Conservation (phyloP, 176 grass and related monocot genomes). For the Microstegium vimineum region DNA sequence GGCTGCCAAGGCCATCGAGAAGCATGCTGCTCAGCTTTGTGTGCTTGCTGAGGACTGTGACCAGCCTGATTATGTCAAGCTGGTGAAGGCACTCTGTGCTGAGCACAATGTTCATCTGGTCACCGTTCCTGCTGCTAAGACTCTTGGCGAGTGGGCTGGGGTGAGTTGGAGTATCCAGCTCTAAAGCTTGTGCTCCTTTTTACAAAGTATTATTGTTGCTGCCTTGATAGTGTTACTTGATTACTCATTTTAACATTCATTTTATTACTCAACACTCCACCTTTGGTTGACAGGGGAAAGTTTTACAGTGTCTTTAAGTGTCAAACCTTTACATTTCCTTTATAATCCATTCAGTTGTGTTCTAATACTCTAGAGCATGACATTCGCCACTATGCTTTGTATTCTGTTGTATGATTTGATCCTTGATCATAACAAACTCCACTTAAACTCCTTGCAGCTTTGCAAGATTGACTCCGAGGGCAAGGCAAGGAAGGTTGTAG, state of each 20-base stretch:
- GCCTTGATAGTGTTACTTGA: neutral
- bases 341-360: neutral
- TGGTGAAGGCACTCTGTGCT: constrained; percentile 29
- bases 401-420: neutral
- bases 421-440: neutral
- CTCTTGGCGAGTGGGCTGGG: constrained; percentile 70
- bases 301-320: neutral
- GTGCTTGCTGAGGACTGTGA: constrained; percentile 58
- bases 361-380: neutral
- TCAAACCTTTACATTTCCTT: neutral
- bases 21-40: constrained; percentile 62
- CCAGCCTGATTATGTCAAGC: constrained; percentile 72
- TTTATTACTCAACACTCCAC: neutral
- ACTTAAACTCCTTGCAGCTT: neutral
- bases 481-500: constrained; percentile 52
- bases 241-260: neutral
- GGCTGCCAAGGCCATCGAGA: constrained; percentile 60
- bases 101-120: constrained; percentile 72
- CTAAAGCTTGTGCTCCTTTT: neutral
- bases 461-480: constrained; percentile 21
- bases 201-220: neutral
- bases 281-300: neutral
- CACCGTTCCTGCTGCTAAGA: constrained; percentile 58
- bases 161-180: constrained; percentile 21
- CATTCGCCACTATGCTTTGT: neutral